Evolutionary conservation across 2,329 filamentous ascomycete genomes (phyloP), one percentile per base, ranked within the genome.

Genomic region (Spiromastix sp.): DNA sequence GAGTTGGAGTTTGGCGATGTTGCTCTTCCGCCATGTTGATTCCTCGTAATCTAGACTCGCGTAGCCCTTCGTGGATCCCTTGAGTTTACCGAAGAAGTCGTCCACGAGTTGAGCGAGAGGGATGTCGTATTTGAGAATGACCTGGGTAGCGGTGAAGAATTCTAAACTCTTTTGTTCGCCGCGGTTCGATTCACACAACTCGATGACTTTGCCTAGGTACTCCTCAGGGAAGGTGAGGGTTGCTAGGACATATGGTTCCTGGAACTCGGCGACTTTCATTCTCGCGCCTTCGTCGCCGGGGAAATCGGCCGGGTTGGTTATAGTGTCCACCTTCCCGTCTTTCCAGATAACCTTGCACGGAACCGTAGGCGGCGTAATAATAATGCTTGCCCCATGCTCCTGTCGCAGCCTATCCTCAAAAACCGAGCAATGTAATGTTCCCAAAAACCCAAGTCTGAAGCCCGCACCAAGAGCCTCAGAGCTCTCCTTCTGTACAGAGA

Each of bases 351-450:
- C 72, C 56, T 87, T 93, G 49, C 89, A 93, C 3, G 91, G 87
- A 9, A 98, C 91, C 0, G 85, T 89, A 0, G 91, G 91, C 24
- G 93, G 89, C 0, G 91, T 98, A 55, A 98, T 91, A 60, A 98
- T 95, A 54, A 98, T 86, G 51, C 79, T 91, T 2, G 84, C 82
- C 4, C 89, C 91, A 51, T 98, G 87, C 58, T 98, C 91, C 59
- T 95, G 86, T 28, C 85, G 78, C 35, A 98, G 64, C 1, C 91
- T 82, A 59, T 98, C 91, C 60, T 98, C 87, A 49, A 98, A 98
- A 4, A 98, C 91, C n/a, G 87, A 96, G 63, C 91, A 96, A 58
- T 98, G 91, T 31, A 98, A 67, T 9, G 87, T 96, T n/a, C 91
- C 91, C 3, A 98, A 64, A 53, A 98, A 98, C 0, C 91, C 91